These are phyloP conservation scores for Rosa lucieae DNA, from an alignment of 306 rosid genomes.

Conservation along the genomic window DNA sequence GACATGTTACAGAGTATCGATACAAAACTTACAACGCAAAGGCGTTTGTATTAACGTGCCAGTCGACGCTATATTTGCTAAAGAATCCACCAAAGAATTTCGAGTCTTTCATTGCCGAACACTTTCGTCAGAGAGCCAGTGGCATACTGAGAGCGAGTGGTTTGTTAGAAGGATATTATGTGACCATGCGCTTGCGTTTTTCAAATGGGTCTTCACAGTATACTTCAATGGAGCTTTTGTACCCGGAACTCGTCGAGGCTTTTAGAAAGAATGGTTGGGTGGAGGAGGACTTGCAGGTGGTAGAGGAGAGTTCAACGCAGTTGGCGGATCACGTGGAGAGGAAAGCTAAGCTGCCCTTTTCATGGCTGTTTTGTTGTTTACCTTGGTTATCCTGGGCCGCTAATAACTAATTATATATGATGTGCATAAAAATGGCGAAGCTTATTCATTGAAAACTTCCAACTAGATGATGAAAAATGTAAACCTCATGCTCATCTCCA, in stretches of 20 bases:
- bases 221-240: neutral
- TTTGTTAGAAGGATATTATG: conserved; percentile 18
- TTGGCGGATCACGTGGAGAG: too few relatives aligned
- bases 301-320: too few relatives aligned
- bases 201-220: neutral
- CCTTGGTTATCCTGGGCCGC: too few relatives aligned
- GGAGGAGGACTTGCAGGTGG: too few relatives aligned
- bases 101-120: conserved; percentile 19
- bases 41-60: conserved; percentile 24
- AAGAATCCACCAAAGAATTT: conserved; percentile 40
- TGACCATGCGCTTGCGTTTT: neutral
- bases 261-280: conserved; percentile 2
- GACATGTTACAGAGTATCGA: too few relatives aligned
- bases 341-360: too few relatives aligned
- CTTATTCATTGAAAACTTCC: too few relatives aligned
- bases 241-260: conserved; percentile 14
- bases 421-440: too few relatives aligned
- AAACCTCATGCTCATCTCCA: too few relatives aligned
- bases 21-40: conserved; percentile 30
- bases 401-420: too few relatives aligned
- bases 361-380: too few relatives aligned
- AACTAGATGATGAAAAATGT: too few relatives aligned
- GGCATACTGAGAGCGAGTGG: conserved; percentile 38
- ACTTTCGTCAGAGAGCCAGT: conserved; percentile 30
- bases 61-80: neutral